phyloP scores from a whole-genome alignment of 768 basidiomycete genomes.

The Paxillus involutus region DNA sequence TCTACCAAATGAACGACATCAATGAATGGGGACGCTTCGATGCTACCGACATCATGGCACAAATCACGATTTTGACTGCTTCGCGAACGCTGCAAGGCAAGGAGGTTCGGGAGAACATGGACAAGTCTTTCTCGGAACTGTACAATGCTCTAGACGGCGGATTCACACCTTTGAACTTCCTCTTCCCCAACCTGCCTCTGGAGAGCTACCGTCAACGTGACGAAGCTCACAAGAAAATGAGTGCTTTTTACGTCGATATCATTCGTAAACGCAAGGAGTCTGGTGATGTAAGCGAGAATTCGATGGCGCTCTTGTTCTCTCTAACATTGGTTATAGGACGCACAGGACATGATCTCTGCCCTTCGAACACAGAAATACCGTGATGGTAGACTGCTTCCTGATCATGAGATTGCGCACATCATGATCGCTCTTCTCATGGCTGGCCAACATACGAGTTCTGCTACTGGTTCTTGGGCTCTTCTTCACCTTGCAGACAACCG shows the following conservation, averaged over 20 bases:
- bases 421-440: constrained; percentile 99
- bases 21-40: constrained; percentile 83
- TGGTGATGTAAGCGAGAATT: constrained; percentile 35
- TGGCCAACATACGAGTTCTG: constrained; percentile 96
- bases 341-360: constrained; percentile 91
- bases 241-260: constrained; percentile 88
- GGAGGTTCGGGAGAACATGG: constrained; percentile 77
- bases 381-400: constrained; percentile 70
- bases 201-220: constrained; percentile 90
- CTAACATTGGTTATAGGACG: constrained; percentile 45
- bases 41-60: constrained; percentile 67
- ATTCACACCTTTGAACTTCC: constrained; percentile 93
- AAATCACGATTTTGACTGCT: constrained; percentile 95
- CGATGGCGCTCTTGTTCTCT: background rate
- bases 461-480: constrained; percentile 87
- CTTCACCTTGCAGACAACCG: constrained; percentile 81
- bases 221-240: constrained; percentile 89
- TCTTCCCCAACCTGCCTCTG: constrained; percentile 92
- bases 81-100: constrained; percentile 90
- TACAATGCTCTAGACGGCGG: constrained; percentile 93
- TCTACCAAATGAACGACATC: constrained; percentile 62
- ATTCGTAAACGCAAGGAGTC: constrained; percentile 67
- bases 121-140: constrained; percentile 81
- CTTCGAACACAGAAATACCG: constrained; percentile 84
- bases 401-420: constrained; percentile 95